Conservation (phyloP, 2,329 filamentous ascomycete genomes). For the Ceratocystiopsis sp. region DNA sequence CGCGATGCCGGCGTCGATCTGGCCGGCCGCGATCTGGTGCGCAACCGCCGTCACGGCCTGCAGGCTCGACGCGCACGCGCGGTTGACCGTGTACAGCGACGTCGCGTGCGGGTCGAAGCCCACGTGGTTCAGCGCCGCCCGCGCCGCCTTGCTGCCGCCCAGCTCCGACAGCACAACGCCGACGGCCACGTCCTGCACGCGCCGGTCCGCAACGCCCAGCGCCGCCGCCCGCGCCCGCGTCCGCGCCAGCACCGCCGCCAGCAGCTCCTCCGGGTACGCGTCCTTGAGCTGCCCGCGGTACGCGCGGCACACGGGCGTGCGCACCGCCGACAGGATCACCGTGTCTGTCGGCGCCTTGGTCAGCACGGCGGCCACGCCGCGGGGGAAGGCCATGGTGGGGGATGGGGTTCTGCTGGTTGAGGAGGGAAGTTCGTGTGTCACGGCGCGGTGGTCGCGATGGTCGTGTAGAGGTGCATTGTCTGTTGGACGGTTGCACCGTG, state of each 20-base stretch:
- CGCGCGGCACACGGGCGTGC: conserved; percentile 70
- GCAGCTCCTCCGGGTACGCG: conserved; percentile 79
- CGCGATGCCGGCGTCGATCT: conserved; percentile 58
- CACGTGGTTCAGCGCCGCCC: conserved; percentile 78
- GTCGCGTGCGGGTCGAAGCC: conserved; percentile 52
- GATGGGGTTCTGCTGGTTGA: too few species aligned
- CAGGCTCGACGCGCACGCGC: conserved; percentile 66
- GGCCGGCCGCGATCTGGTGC: conserved; percentile 56
- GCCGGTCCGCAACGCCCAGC: conserved; percentile 51
- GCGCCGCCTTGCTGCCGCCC: conserved; percentile 75
- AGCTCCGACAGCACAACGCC: conserved; percentile 85
- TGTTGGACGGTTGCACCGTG: too few species aligned
- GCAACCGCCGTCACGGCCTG: conserved; percentile 61
- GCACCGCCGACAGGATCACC: conserved; percentile 78
- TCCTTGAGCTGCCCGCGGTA: conserved; percentile 75
- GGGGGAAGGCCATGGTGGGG: conserved; percentile 34
- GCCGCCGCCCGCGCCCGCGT: conserved; percentile 43
- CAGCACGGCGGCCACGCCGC: conserved; percentile 60
- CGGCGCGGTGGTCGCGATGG: too few species aligned
- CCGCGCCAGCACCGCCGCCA: conserved; percentile 47
- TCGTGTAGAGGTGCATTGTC: too few species aligned
- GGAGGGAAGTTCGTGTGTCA: too few species aligned
- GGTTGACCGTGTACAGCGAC: conserved; percentile 72
- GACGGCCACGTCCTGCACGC: conserved; percentile 66
- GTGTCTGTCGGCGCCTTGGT: conserved; percentile 65